Base-by-base conservation (phyloP, 177 flowering plant genomes). In the Vitis hybrid region DNA sequence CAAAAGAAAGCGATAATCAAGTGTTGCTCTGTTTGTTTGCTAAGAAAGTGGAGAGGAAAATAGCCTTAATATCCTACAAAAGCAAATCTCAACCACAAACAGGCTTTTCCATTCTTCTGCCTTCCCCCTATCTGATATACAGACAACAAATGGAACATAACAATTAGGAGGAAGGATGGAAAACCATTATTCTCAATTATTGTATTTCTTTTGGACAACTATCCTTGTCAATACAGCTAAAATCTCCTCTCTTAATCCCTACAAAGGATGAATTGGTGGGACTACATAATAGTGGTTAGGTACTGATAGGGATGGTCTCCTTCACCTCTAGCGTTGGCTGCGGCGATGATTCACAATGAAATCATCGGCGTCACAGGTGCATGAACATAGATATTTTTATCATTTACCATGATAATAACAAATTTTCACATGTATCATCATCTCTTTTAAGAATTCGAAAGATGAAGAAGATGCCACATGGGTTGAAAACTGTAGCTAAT, bases 121-220 rank as follows among this genome's bases (percentile, higher is more conserved):
- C 57, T 5, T 30, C 13, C 62, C 35, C 32, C 6, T 13, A 11
- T 15, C 30, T 62, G n/a, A 18, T 62, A 5, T 48, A n/a, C 10
- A 40, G n/a, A 48, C 51, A 62, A 62, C 35, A 57, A 5, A 12
- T 14, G 7, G 16, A 55, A 55, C 32, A 30, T 16, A 57, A 57
- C 10, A 6, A 57, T 3, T 14, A 9, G 21, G 21, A 57, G 1
- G 30, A 11, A 21, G 12, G 27, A 9, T 7, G 18, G 21, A 57
- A 24, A 57, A 57, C 30, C 24, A 14, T 57, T 57, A 60, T 58
- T 50, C 19, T 66, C 64, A 48, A 52, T 54, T 14, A n/a, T 40
- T 57, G 15, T 24, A 56, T 11, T 65, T 60, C 57, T 49, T 72
- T 72, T 66, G 32, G 18, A 54, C 64, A 52, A n/a, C 52, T 71